These are phyloP conservation scores for Cairneyella variabilis DNA, from an alignment of 495 filamentous ascomycete genomes.

Conservation along the genomic window DNA sequence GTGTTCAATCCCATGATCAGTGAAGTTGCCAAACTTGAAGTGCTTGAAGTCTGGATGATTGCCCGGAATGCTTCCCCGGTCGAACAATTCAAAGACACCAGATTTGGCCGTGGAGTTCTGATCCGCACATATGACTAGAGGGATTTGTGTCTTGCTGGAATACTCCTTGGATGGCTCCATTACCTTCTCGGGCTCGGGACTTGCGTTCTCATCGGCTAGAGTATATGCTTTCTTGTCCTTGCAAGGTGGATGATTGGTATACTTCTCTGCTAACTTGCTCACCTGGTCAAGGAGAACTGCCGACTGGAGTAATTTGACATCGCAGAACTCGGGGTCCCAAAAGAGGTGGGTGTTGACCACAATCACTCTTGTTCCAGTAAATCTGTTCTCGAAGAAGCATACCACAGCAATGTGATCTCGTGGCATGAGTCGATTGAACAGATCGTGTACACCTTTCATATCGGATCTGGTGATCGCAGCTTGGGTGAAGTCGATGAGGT, in stretches of 20 bases:
- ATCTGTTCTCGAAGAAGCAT: slow-evolving; percentile 84
- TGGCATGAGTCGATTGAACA: slow-evolving; percentile 97
- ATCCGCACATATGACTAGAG: slow-evolving; percentile 87
- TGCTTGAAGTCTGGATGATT: slow-evolving; percentile 73
- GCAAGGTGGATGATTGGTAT: slow-evolving; percentile 67
- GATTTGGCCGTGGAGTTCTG: slow-evolving; percentile 87
- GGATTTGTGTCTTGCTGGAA: slow-evolving; percentile 77
- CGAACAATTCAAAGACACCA: slow-evolving; percentile 83
- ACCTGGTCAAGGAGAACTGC: slow-evolving; percentile 92
- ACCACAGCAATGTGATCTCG: slow-evolving; percentile 93
- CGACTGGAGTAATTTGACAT: slow-evolving; percentile 93
- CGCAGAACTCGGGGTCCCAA: slow-evolving; percentile 85
- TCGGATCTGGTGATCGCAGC: slow-evolving; percentile 89
- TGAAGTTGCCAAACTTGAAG: slow-evolving; percentile 80
- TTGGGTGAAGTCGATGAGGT: slow-evolving; percentile 86
- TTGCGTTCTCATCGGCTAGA: slow-evolving; percentile 41
- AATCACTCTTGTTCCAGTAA: slow-evolving; percentile 82
- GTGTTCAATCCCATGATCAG: slow-evolving; percentile 83
- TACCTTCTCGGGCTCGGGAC: slow-evolving; percentile 46
- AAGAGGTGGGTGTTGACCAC: slow-evolving; percentile 90
- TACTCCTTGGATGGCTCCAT: slow-evolving; percentile 71
- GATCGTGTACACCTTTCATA: slow-evolving; percentile 92
- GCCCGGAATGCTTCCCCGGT: slow-evolving; percentile 64
- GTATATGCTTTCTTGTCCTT: slow-evolving; percentile 71
- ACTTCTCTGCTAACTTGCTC: slow-evolving; percentile 76